These are phyloP conservation scores for Chlamydomonas sp. DNA, from an alignment of 139 green algal genomes.

Conservation along the genomic window DNA sequence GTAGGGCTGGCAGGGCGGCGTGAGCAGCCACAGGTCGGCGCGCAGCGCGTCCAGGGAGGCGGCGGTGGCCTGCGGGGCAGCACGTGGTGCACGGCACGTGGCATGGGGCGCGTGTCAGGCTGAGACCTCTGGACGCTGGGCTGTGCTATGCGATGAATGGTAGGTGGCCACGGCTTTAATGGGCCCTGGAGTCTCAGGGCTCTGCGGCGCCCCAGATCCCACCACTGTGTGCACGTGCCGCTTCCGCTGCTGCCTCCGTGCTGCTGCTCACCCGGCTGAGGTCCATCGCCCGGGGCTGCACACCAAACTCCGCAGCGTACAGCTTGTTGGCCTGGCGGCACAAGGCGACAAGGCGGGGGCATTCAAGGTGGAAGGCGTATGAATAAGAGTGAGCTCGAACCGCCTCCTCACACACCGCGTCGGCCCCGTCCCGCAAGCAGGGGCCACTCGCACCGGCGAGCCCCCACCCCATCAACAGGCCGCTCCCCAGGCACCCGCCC, in stretches of 20 bases:
- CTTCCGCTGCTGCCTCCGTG: no score
- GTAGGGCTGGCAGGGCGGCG: slow-evolving; percentile 85
- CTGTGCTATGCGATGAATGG: no score
- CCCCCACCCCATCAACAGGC: neutral
- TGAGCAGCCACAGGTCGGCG: slow-evolving; percentile 70
- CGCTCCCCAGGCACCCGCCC: neutral
- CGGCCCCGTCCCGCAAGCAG: no score
- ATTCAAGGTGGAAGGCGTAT: neutral
- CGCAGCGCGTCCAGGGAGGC: slow-evolving; percentile 51
- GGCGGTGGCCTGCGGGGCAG: neutral
- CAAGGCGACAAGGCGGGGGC: neutral
- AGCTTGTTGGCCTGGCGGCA: slow-evolving; percentile 66
- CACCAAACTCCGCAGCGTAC: slow-evolving; percentile 72
- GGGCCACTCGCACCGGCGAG: no score
- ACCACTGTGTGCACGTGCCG: no score
- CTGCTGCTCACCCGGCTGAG: slow-evolving; percentile 12
- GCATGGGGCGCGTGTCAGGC: no score
- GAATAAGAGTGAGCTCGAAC: no score
- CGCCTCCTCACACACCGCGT: no score
- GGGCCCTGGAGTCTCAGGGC: no score
- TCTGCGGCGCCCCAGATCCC: no score
- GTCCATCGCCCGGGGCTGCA: slow-evolving; percentile 1
- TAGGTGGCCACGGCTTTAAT: no score
- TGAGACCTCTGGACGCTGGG: no score
- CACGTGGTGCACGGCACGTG: neutral